These are phyloP conservation scores for Brettanomyces custersianus DNA, from an alignment of 805 yeast genomes.

Conservation along the genomic window DNA sequence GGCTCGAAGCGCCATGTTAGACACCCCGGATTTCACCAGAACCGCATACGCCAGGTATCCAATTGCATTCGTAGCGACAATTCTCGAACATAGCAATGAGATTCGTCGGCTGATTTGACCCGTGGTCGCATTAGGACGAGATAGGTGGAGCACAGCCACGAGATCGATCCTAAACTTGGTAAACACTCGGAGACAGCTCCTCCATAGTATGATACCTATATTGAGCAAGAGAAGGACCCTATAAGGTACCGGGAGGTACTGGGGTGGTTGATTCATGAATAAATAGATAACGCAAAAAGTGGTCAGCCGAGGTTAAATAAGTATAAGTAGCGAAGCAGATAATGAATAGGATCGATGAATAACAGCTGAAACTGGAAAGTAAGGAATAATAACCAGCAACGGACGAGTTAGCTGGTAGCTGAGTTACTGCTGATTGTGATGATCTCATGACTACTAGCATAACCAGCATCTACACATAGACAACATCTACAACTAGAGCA, in stretches of 20 bases:
- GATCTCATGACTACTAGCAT: no score
- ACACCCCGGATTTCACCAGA: constrained; percentile 14
- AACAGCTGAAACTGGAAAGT: no score
- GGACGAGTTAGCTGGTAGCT: no score
- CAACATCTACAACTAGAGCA: no score
- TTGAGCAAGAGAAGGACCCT: constrained; percentile 40
- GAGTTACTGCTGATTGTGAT: no score
- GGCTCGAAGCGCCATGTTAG: constrained; percentile 22
- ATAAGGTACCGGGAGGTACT: constrained; percentile 41
- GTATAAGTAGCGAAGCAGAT: no score
- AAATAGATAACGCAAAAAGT: no score
- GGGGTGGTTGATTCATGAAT: no score
- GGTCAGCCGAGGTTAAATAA: no score
- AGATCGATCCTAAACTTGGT: constrained; percentile 35
- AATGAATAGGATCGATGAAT: no score
- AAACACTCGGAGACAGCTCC: constrained; percentile 32
- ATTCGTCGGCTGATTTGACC: constrained; percentile 11
- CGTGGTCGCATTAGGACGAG: constrained; percentile 15
- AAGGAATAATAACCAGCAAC: no score
- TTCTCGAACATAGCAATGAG: constrained; percentile 11
- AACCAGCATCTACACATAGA: no score
- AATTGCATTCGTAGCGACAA: constrained; percentile 17
- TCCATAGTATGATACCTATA: constrained; percentile 48
- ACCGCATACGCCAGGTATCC: constrained; percentile 23
- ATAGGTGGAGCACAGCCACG: constrained; percentile 29